Percentiles rank a stretch among this genome's conserved stretches.
phyloP scores from a whole-genome alignment of 371 early-diverging fungal species.

The Entomophthora muscae region DNA sequence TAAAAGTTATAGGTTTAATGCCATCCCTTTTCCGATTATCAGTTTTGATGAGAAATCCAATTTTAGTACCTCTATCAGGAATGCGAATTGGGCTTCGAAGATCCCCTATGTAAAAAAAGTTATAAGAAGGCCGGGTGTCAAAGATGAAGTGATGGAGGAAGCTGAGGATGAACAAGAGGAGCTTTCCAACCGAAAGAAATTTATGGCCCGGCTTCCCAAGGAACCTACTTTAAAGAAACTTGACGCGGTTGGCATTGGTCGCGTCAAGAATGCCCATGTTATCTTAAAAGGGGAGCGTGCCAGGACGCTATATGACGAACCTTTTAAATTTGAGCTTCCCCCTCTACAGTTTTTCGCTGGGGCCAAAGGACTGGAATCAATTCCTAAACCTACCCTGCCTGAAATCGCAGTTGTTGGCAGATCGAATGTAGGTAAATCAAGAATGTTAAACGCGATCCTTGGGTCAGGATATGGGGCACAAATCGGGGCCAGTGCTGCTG shows the following conservation, averaged over 20 bases:
- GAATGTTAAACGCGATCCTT: slow-evolving; percentile 1
- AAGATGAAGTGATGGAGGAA: neutral
- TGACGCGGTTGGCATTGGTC: neutral
- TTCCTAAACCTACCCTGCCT: slow-evolving; percentile 32
- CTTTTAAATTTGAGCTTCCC: slow-evolving; percentile 25
- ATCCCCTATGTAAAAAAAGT: neutral
- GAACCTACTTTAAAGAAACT: neutral
- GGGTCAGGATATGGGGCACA: slow-evolving; percentile 65
- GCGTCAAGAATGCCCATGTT: neutral
- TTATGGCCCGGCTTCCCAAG: neutral
- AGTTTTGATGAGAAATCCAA: too few species aligned
- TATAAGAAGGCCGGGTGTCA: neutral
- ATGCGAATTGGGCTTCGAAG: neutral
- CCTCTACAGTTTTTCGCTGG: slow-evolving; percentile 46
- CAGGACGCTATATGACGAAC: neutral
- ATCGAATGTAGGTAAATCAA: slow-evolving; percentile 4
- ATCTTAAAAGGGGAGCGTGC: neutral
- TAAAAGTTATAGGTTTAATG: too few species aligned
- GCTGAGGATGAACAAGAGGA: neutral
- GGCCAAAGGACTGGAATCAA: slow-evolving; percentile 33
- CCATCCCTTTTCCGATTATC: too few species aligned
- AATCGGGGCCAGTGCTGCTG: slow-evolving; percentile 52
- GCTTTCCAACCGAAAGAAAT: neutral
- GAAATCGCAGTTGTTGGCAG: slow-evolving; percentile 50
- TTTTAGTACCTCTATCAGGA: neutral